Percentiles rank a stretch among this genome's conserved stretches.
These are phyloP conservation scores for Macadamia integrifolia DNA, from an alignment of 164 flowering plant genomes.

Conservation along the genomic window DNA sequence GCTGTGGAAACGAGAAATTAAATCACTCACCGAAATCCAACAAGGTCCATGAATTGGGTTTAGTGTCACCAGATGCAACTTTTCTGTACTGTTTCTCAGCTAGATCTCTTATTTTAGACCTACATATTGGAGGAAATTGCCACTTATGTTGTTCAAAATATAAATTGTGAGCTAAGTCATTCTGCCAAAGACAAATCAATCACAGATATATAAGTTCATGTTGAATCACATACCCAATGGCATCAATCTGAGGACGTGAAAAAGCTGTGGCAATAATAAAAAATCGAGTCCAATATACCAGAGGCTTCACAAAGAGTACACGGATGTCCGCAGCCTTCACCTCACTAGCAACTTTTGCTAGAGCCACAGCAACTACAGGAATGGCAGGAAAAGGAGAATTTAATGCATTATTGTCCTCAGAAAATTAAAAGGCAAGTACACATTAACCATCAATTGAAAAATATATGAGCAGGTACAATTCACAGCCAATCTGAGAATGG, in stretches of 20 bases:
- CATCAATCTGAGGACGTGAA: constrained; percentile 93
- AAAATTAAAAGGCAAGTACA: neutral
- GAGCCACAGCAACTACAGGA: constrained; percentile 73
- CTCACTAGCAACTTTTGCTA: constrained; percentile 90
- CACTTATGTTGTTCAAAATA: constrained; percentile 1
- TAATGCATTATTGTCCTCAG: neutral
- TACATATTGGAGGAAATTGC: constrained; percentile 19
- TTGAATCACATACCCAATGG: constrained; percentile 57
- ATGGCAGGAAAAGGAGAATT: constrained; percentile 15
- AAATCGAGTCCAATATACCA: constrained; percentile 95
- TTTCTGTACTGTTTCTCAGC: constrained; percentile 75
- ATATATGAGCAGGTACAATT: too few species aligned
- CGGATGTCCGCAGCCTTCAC: constrained; percentile 89
- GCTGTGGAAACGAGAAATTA: neutral
- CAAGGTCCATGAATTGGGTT: constrained; percentile 92
- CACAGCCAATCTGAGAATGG: too few species aligned
- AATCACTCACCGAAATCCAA: constrained; percentile 74
- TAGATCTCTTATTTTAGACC: constrained; percentile 67
- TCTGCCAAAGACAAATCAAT: neutral
- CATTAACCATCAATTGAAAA: too few species aligned
- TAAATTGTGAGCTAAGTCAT: neutral
- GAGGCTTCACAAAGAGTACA: constrained; percentile 94
- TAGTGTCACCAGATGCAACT: constrained; percentile 67
- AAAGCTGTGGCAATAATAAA: constrained; percentile 94
- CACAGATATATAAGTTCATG: neutral